phyloP scores from a whole-genome alignment of 2,329 filamentous ascomycete genomes.

The Orbilia blumenaviensis region DNA sequence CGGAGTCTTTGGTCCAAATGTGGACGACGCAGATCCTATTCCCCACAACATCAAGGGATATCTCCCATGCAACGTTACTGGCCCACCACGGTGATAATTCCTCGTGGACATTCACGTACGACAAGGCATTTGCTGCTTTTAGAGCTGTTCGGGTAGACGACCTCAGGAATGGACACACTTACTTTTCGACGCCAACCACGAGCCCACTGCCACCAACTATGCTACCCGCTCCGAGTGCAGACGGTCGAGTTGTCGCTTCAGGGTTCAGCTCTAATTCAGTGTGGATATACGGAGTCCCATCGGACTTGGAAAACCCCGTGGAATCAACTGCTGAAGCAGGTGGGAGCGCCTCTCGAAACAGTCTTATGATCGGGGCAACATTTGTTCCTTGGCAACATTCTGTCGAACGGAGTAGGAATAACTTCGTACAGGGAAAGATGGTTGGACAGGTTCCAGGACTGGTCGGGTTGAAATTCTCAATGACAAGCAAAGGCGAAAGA shows the following conservation, averaged over 20 bases:
- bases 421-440: constrained; percentile 73
- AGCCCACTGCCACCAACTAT: constrained; percentile 70
- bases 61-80: constrained; percentile 78
- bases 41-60: constrained; percentile 80
- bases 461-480: constrained; percentile 74
- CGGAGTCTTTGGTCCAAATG: constrained; percentile 74
- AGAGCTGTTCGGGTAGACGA: constrained; percentile 79
- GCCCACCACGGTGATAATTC: constrained; percentile 71
- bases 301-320: constrained; percentile 69
- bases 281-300: constrained; percentile 81
- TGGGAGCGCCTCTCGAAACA: constrained; percentile 49
- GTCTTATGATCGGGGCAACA: constrained; percentile 53
- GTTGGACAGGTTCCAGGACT: constrained; percentile 73
- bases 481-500: constrained; percentile 66
- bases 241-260: constrained; percentile 76
- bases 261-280: constrained; percentile 77
- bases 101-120: constrained; percentile 80
- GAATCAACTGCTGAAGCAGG: constrained; percentile 52
- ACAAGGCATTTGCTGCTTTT: constrained; percentile 79
- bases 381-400: constrained; percentile 73
- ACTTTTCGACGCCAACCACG: constrained; percentile 74
- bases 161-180: constrained; percentile 77
- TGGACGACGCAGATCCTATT: constrained; percentile 90
- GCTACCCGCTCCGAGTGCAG: constrained; percentile 73
- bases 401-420: constrained; percentile 74